Percentiles rank a stretch among this genome's conserved stretches.
These are phyloP conservation scores for Peterozyma toletana DNA, from an alignment of 805 yeast species.

Conservation along the genomic window DNA sequence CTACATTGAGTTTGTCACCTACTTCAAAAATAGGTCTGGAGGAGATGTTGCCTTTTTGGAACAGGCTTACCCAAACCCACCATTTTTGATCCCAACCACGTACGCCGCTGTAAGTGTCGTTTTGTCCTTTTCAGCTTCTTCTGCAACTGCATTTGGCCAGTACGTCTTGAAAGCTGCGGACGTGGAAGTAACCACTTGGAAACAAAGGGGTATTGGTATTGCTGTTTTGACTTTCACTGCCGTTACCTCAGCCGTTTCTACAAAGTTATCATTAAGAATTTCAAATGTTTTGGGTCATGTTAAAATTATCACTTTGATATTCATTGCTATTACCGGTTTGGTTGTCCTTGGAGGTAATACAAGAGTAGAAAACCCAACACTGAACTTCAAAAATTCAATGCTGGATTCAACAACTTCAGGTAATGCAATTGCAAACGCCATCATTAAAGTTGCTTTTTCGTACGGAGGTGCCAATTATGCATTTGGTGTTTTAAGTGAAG, in stretches of 20 bases:
- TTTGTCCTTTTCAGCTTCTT: constrained; percentile 28
- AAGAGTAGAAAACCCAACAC: constrained; percentile 23
- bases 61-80: constrained; percentile 28
- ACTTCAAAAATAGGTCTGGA: constrained; percentile 31
- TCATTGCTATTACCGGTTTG: constrained; percentile 26
- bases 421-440: constrained; percentile 33
- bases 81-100: constrained; percentile 26
- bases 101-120: constrained; percentile 30
- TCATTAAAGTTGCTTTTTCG: constrained; percentile 35
- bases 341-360: constrained; percentile 31
- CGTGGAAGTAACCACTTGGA: constrained; percentile 65
- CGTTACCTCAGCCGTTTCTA: constrained; percentile 17
- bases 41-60: constrained; percentile 32
- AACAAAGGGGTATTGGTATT: constrained; percentile 43
- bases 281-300: constrained; percentile 27
- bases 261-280: constrained; percentile 23
- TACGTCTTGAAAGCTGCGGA: constrained; percentile 61
- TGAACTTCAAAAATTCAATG: constrained; percentile 28
- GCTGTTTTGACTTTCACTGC: constrained; percentile 21
- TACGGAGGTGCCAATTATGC: constrained; percentile 34
- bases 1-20: constrained; percentile 34
- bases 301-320: constrained; percentile 24
- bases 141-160: constrained; percentile 30
- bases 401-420: constrained; percentile 33
- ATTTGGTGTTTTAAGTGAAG: constrained; percentile 26